These are phyloP conservation scores for Lentinula detonsa DNA, from an alignment of 768 basidiomycete genomes.

Conservation along the genomic window DNA sequence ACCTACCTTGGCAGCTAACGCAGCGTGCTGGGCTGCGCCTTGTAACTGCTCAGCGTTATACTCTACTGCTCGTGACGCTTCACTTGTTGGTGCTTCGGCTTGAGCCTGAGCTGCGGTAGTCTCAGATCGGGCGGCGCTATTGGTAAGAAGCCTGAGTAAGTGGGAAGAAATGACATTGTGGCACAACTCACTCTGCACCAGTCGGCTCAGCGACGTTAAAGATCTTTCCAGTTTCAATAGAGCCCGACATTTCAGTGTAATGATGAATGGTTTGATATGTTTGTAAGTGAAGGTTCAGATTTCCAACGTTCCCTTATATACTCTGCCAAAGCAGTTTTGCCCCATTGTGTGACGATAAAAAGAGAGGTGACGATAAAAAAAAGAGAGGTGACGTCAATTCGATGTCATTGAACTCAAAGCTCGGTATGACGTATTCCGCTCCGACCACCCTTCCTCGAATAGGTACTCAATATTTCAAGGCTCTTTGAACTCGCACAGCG, in stretches of 20 bases:
- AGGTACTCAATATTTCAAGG: too few species aligned
- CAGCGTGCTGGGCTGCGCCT: background rate
- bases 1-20: constrained; percentile 1
- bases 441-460: too few species aligned
- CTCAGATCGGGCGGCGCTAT: background rate
- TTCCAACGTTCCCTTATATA: background rate
- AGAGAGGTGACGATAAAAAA: background rate
- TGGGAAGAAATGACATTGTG: too few species aligned
- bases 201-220: constrained; percentile 6
- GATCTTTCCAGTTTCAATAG: constrained; percentile 1
- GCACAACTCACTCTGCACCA: background rate
- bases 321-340: background rate
- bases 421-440: too few species aligned
- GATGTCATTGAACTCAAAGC: background rate
- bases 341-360: background rate
- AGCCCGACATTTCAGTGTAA: background rate
- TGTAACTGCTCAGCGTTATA: background rate
- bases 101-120: constrained; percentile 1
- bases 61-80: constrained; percentile 1
- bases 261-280: background rate
- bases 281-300: background rate
- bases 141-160: too few species aligned
- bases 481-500: too few species aligned
- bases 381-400: background rate
- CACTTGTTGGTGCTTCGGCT: background rate